Evolutionary conservation across 169 alveolate species (phyloP), one percentile per base, ranked within the genome.

Genomic region (Babesia divergens): DNA sequence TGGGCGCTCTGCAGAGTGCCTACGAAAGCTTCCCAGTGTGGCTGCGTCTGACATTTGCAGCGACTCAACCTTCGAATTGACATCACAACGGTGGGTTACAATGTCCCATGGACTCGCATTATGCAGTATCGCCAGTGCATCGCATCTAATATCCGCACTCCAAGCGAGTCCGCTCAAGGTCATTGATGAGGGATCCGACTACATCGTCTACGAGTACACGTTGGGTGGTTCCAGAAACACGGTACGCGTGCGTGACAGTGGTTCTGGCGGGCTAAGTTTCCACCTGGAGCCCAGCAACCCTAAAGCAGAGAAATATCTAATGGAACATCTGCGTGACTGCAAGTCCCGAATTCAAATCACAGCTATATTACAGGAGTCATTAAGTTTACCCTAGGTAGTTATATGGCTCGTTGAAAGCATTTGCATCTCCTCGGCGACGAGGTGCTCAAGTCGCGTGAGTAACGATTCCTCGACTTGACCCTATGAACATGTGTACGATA

Each of bases 381-480:
- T 54, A 7, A 66, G 66, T 11, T 35, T 66, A 49, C 65, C 67
- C 50, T 54, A 53, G 54, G 52, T 16, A 13, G 43, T 13, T 31
- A 34, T 34, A 14, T 0, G 3, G 24, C 52, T 55, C 1, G 77
- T 22, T 9, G 60, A 56, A 2, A 70, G 62, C 72, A 70, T 70
- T 1, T 70, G 55, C 82, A 70, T 70, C 22, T 70, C 82, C 46
- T 70, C 68, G 16, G 62, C 62, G 20, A 70, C 72, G n/a, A 70
- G 74, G 49, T 43, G 40, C 22, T 70, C 82, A 28, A 70, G 62
- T 16, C 82, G 70, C 31, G 58, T 7, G 16, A 70, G 74, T 54
- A 70, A 64, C 22, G 82, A 50, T 60, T 62, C 69, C 64, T 70
- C 82, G 16, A 59, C 82, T 16, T 28, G 29, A 14, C 34, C 65